These are phyloP conservation scores for Phaeosphaeria sp. DNA, from an alignment of 2,329 filamentous ascomycete genomes.

Conservation along the genomic window DNA sequence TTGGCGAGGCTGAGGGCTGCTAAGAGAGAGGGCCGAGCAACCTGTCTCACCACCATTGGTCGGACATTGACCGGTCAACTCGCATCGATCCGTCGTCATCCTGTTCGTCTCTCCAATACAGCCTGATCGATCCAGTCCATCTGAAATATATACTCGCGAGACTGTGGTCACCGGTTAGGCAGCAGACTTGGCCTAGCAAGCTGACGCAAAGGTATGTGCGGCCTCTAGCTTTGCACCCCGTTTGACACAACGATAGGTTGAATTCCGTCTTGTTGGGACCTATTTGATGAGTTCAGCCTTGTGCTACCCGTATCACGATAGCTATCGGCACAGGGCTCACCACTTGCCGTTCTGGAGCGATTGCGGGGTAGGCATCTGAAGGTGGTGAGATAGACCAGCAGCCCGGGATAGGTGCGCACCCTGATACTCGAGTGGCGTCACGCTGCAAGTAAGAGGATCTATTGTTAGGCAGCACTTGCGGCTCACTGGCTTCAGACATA, in stretches of 20 bases:
- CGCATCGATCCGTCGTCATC: constrained; percentile 6
- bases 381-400: constrained; percentile 5
- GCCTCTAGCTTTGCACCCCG: background rate
- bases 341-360: constrained; percentile 8
- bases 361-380: constrained; percentile 12
- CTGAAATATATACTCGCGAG: constrained; percentile 1
- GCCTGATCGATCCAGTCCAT: constrained; percentile 12
- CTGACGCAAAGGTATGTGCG: constrained; percentile 18
- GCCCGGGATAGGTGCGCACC: constrained; percentile 8
- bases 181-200: constrained; percentile 10
- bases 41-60: constrained; percentile 11
- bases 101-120: constrained; percentile 1
- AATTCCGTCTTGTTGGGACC: background rate
- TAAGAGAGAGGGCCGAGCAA: constrained; percentile 20
- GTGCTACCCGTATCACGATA: constrained; percentile 3
- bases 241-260: constrained; percentile 5
- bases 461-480: constrained; percentile 11
- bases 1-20: constrained; percentile 17
- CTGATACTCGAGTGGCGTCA: background rate
- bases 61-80: constrained; percentile 21
- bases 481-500: constrained; percentile 13
- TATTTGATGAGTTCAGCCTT: constrained; percentile 11
- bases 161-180: constrained; percentile 13
- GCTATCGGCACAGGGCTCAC: background rate
- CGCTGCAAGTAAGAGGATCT: background rate